Evolutionary conservation across 345 rosid genomes (phyloP).

Genomic region (Trapa incisa): DNA sequence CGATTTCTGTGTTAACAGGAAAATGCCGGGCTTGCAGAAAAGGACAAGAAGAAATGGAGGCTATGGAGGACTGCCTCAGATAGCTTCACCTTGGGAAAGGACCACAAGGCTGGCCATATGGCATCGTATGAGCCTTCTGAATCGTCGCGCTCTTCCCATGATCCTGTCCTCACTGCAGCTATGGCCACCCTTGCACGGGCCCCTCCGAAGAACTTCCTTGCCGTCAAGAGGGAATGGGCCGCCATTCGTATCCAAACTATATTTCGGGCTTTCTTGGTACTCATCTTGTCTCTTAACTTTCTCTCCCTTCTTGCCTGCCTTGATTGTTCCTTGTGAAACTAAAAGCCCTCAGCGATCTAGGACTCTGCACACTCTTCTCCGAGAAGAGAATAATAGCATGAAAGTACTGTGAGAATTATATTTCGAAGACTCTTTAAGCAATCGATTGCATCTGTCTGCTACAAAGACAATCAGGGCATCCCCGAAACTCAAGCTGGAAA

Average conservation of each 20-base stretch:
- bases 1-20: constrained; percentile 20
- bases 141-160: constrained; percentile 32
- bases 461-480: no score
- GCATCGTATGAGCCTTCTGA: constrained; percentile 42
- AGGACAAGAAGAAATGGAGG: constrained; percentile 77
- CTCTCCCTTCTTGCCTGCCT: no score
- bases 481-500: neutral
- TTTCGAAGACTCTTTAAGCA: no score
- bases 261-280: constrained; percentile 70
- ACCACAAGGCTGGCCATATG: constrained; percentile 25
- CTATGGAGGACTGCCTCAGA: constrained; percentile 88
- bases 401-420: no score
- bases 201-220: constrained; percentile 58
- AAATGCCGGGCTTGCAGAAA: constrained; percentile 20
- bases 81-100: constrained; percentile 34
- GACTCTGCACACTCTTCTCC: no score
- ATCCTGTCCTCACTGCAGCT: constrained; percentile 37
- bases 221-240: constrained; percentile 73
- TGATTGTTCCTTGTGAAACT: no score
- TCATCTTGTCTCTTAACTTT: neutral
- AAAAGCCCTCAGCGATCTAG: no score
- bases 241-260: constrained; percentile 81
- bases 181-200: constrained; percentile 72
- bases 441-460: no score
- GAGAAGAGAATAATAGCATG: no score